phyloP scores from a whole-genome alignment of 2,329 filamentous ascomycete genomes.

The Zymoseptoria crescenta region DNA sequence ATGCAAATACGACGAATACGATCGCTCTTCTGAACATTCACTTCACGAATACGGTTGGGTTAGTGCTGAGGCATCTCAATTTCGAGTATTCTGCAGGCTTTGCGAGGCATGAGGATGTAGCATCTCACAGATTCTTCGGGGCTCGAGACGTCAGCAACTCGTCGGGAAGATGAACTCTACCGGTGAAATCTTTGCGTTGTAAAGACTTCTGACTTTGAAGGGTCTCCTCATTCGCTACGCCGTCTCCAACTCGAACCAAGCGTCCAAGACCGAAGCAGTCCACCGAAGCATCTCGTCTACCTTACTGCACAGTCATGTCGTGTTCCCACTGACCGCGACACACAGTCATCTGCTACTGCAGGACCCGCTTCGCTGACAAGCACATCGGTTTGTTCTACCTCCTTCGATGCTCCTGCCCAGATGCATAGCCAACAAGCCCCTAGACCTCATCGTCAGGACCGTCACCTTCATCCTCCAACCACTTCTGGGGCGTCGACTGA shows the following conservation, averaged over 20 bases:
- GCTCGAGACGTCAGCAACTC: too few species aligned
- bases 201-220: background rate
- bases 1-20: background rate
- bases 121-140: too few species aligned
- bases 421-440: background rate
- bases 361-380: background rate
- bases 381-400: background rate
- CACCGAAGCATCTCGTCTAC: background rate
- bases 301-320: background rate
- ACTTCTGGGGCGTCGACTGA: background rate
- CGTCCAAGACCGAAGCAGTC: background rate
- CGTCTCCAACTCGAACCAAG: background rate
- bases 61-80: background rate
- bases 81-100: too few species aligned
- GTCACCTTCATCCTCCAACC: background rate
- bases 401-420: background rate
- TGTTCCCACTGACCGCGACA: background rate
- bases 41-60: background rate
- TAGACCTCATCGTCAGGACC: background rate
- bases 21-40: background rate
- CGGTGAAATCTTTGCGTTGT: background rate
- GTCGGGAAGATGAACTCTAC: background rate
- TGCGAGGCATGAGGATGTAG: too few species aligned
- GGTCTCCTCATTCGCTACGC: background rate
- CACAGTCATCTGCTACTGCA: background rate